Percentiles rank a stretch among this genome's conserved stretches.
phyloP scores from a whole-genome alignment of 2,329 filamentous ascomycete genomes.

The Trichophyton schoenleinii region DNA sequence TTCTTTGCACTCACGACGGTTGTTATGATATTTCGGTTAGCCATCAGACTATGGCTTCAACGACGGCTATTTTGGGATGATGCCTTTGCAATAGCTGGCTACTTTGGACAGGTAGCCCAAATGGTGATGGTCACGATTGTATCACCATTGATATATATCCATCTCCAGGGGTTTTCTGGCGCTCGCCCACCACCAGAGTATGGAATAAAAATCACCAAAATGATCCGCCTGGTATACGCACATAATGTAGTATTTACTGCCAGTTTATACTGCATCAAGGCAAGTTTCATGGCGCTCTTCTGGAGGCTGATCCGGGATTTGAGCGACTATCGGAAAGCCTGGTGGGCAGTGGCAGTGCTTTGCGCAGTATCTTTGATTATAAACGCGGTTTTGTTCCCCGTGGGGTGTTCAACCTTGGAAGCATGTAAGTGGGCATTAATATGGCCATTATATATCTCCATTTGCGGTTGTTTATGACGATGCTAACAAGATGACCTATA shows the following conservation, averaged over 20 bases:
- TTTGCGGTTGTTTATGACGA: not conserved
- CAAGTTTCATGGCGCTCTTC: conserved; percentile 8
- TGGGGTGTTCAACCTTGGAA: conserved; percentile 7
- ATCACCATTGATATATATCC: conserved; percentile 8
- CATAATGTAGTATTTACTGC: conserved; percentile 6
- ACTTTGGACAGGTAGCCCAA: conserved; percentile 6
- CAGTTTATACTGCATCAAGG: conserved; percentile 10
- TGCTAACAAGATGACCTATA: not conserved
- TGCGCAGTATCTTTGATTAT: not conserved
- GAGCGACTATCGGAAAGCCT: conserved; percentile 5
- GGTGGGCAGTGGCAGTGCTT: conserved; percentile 7
- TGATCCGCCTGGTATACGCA: conserved; percentile 7
- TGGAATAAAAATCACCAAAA: conserved; percentile 4
- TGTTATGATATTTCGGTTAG: conserved; percentile 6
- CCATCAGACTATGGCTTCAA: conserved; percentile 10
- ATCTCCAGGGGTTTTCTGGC: conserved; percentile 5
- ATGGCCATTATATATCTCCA: not conserved
- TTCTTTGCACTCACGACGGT: conserved; percentile 9
- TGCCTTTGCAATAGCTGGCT: conserved; percentile 5
- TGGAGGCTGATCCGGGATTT: conserved; percentile 10
- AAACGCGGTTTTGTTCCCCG: conserved; percentile 2
- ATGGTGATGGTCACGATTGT: conserved; percentile 5
- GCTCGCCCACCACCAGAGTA: conserved; percentile 5
- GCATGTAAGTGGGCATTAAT: conserved; percentile 6
- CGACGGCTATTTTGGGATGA: conserved; percentile 11